Percentiles rank a stretch among this genome's conserved stretches.
Evolutionary conservation across 2,329 filamentous ascomycete species (phyloP).

Genomic region (Colletotrichum coccodes): DNA sequence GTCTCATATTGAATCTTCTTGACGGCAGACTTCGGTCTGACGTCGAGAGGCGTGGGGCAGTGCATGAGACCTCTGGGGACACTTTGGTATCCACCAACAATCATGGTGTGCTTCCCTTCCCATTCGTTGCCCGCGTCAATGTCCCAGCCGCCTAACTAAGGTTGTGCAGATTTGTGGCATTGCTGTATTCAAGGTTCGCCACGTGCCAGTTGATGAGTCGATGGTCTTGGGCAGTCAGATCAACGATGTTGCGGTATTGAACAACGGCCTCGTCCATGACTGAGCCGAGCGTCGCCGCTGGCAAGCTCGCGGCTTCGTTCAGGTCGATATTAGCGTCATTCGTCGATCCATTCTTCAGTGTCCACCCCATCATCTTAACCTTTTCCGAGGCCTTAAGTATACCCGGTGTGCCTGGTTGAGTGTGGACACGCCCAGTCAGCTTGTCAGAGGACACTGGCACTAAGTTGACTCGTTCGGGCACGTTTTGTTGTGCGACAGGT

Average conservation of each 20-base stretch:
- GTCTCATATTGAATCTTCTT: conserved; percentile 75
- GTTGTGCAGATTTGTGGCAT: conserved; percentile 86
- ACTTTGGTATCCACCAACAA: conserved; percentile 93
- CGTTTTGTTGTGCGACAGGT: conserved; percentile 63
- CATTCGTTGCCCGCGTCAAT: conserved; percentile 98
- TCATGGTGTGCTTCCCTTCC: conserved; percentile 92
- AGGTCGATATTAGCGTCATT: conserved; percentile 78
- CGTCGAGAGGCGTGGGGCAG: conserved; percentile 79
- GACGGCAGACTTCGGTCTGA: conserved; percentile 79
- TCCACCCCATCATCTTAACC: conserved; percentile 85
- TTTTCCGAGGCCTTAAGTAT: conserved; percentile 80
- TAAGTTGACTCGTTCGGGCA: conserved; percentile 63
- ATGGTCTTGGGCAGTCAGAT: conserved; percentile 87
- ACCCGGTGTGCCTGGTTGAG: conserved; percentile 74
- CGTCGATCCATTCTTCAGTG: conserved; percentile 71
- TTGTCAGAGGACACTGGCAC: conserved; percentile 74
- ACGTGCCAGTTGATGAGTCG: conserved; percentile 97
- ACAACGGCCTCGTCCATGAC: conserved; percentile 91
- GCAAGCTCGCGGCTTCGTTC: conserved; percentile 69
- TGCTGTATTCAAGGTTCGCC: conserved; percentile 97
- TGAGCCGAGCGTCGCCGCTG: conserved; percentile 83
- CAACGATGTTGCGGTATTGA: conserved; percentile 86
- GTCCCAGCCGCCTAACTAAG: conserved; percentile 95
- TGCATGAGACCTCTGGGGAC: conserved; percentile 88
- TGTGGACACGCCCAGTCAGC: conserved; percentile 77